Percentiles rank a stretch among this genome's conserved stretches.
These are phyloP conservation scores for Lotmaria passim DNA, from an alignment of 208 protist species.

Conservation along the genomic window DNA sequence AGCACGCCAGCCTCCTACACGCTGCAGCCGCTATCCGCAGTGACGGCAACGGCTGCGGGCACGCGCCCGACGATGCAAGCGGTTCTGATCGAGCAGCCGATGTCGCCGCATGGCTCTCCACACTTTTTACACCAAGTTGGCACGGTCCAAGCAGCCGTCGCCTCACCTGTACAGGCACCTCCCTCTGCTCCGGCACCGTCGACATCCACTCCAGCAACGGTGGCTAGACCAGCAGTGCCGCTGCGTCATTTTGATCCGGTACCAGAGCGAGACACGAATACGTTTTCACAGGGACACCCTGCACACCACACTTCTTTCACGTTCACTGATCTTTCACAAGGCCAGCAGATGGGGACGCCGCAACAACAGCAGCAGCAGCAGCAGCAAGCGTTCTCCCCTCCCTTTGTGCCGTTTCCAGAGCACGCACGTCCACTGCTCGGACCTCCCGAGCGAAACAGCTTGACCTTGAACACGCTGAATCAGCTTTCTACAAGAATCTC, in stretches of 20 bases:
- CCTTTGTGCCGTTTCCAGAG: neutral
- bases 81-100: conserved; percentile 6
- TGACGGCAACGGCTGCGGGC: neutral
- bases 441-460: neutral
- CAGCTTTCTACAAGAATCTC: neutral
- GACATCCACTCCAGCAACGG: no score
- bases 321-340: neutral
- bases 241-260: neutral
- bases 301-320: neutral
- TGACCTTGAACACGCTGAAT: neutral
- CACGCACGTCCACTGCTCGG: neutral
- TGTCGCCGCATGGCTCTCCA: neutral
- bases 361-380: conserved; percentile 19
- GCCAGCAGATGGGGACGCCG: neutral
- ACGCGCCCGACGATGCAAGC: neutral
- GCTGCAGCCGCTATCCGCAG: neutral
- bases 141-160: neutral
- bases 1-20: neutral
- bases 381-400: neutral
- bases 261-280: neutral
- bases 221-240: no score
- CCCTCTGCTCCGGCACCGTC: no score
- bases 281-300: neutral
- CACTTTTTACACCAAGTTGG: neutral
- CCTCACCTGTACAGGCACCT: neutral